Percentiles rank a stretch among this genome's conserved stretches.
Conservation (phyloP, 2,329 filamentous ascomycete genomes). For the Fusarium pininemorale region DNA sequence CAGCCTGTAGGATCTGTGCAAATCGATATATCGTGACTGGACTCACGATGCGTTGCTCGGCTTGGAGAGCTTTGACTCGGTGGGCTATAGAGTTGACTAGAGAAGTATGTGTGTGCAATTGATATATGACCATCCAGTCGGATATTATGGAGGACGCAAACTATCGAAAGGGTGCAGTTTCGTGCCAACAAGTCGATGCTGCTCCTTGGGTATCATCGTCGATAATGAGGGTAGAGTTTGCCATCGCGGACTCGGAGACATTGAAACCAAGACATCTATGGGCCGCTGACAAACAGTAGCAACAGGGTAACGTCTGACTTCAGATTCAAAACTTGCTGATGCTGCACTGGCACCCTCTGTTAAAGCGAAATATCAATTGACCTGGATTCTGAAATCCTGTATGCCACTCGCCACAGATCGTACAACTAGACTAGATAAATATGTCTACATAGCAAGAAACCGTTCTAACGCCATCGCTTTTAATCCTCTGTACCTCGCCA, state of each 20-base stretch:
- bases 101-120: background rate
- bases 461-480: conserved; percentile 46
- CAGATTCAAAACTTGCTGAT: background rate
- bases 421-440: conserved; percentile 17
- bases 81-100: background rate
- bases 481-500: conserved; percentile 26
- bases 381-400: conserved; percentile 10
- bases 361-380: conserved; percentile 23
- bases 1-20: conserved; percentile 4
- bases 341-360: background rate
- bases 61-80: background rate
- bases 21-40: conserved; percentile 4
- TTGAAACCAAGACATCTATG: background rate
- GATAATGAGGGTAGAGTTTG: background rate
- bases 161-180: background rate
- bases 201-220: background rate
- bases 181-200: background rate
- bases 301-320: background rate
- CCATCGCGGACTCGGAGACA: background rate
- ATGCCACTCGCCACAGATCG: conserved; percentile 4
- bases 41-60: background rate
- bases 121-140: conserved; percentile 2
- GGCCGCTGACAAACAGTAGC: background rate
- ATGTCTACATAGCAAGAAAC: conserved; percentile 37
- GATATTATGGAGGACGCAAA: background rate